Evolutionary conservation across 768 basidiomycete species (phyloP), one percentile per base, ranked within the genome.

Genomic region (Vararia minispora): DNA sequence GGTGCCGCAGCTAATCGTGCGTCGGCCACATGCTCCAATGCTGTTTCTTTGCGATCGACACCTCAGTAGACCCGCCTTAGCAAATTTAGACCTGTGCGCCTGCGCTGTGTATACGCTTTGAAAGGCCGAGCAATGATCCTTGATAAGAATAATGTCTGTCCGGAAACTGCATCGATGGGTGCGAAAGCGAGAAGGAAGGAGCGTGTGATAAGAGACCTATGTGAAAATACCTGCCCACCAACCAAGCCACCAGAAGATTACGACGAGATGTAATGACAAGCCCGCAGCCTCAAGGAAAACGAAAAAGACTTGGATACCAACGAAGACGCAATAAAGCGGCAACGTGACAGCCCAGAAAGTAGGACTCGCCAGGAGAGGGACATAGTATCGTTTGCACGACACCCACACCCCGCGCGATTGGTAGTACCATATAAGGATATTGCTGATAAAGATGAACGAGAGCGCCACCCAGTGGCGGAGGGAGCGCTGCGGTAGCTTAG

Each of bases 181-280:
- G 22, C 28, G 33, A 40, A 41, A 33, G 23, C 25, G 28, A 45
- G 27, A 31, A 28, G 29, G 14, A 16, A 20, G 5, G 23, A 22
- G 31, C 23, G 14, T 32, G 22, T 14, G 17, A 12, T n/a, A 36
- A 33, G 34, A 10, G 17, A 21, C 39, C 57, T 50, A 70, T 30
- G 61, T 55, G 42, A 63, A 58, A 43, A 84, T 46, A 28, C 69
- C 69, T 29, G 82, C 52, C 20, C 63, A 64, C 83, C 84, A 87
- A 18, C 79, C 81, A 39, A 71, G 51, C 84, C 84, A 87, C 83
- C 84, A 87, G 7, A 65, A 50, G 28, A 76, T 58, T 16, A 80
- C 70, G 4, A 67, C 73, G 28, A 75, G 29, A 52, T 84, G 68
- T 41, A 74, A 61, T 12, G 75, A 43, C 10, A 85, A 66, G 41